Base-by-base conservation (phyloP, 2,329 filamentous ascomycete species). In the Anisogramma anomala region DNA sequence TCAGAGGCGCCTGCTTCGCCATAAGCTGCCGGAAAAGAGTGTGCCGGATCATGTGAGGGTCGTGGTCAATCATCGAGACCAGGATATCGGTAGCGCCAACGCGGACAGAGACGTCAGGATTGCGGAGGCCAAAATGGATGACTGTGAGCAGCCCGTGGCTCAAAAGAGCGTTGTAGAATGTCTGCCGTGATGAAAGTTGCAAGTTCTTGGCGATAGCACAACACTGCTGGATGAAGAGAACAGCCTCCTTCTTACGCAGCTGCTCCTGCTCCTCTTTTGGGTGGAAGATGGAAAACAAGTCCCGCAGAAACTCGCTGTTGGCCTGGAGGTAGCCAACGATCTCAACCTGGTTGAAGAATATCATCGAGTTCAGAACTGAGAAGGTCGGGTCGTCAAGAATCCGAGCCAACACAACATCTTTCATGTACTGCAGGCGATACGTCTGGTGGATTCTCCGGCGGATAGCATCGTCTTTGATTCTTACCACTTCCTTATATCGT, bases 311-410 rank as follows among this genome's bases (percentile, higher is more conserved):
- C 2, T 65, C 63, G 1, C 68, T 68, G 53, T 94, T 94, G 19
- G 71, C 72, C 60, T 95, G 88, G n/a, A 98, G 71, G 61, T 96
- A 85, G 55, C 89, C 84, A 36, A 98, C 82, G 56, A 98, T 95
- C 56, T 96, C 91, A 53, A 96, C 88, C 65, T 98, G 91, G 64
- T 96, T 91, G 71, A 94, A 98, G 67, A 95, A 98, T 51, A 98
- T 98, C 52, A 96, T 74, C 37, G 87, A 94, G 63, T 96, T 98
- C 49, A 98, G 78, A 19, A 96, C 88, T 18, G 86, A 94, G 60
- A 96, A 98, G 15, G 91, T 98, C 36, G 89, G 89, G 59, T 98
- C 91, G 62, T 98, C 91, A 47, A 98, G 72, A 49, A 98, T 96
- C 48, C 91, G 79, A 22, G 91, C 91, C 32, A 98, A 73, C 1